phyloP scores from a whole-genome alignment of 768 basidiomycete genomes.

The Candolleomyces aberdarensis region DNA sequence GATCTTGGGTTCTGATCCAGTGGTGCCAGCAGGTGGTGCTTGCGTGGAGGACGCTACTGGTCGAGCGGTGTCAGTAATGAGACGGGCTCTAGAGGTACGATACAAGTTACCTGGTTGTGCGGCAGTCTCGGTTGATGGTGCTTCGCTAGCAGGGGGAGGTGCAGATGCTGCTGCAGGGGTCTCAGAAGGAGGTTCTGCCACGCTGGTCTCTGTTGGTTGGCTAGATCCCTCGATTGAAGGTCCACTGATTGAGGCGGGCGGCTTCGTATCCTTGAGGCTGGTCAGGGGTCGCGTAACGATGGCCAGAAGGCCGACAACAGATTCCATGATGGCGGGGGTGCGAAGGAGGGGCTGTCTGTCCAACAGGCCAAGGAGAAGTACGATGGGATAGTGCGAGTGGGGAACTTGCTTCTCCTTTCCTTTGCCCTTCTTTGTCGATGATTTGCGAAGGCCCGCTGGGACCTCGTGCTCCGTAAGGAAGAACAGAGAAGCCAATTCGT shows the following conservation, averaged over 20 bases:
- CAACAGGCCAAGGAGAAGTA: slow-evolving; percentile 81
- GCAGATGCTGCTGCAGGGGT: slow-evolving; percentile 21
- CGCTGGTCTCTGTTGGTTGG: neutral
- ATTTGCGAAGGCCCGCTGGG: slow-evolving; percentile 69
- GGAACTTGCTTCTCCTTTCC: slow-evolving; percentile 86
- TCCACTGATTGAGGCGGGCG: neutral
- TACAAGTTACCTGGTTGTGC: slow-evolving; percentile 5
- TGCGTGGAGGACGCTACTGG: slow-evolving; percentile 4
- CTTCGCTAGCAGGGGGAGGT: neutral
- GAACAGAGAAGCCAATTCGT: slow-evolving; percentile 83
- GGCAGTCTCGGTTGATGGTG: neutral
- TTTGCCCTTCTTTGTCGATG: slow-evolving; percentile 75
- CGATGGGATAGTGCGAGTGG: slow-evolving; percentile 87
- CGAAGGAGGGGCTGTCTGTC: slow-evolving; percentile 84
- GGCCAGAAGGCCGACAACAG: slow-evolving; percentile 83
- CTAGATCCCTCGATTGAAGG: neutral
- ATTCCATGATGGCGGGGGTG: slow-evolving; percentile 90
- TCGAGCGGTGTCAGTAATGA: neutral
- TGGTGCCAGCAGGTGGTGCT: neutral
- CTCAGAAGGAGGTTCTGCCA: slow-evolving; percentile 11
- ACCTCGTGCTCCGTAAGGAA: slow-evolving; percentile 96
- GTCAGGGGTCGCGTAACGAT: slow-evolving; percentile 84
- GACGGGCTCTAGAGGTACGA: neutral
- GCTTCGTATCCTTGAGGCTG: slow-evolving; percentile 50
- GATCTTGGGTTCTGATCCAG: slow-evolving; percentile 18